Evolutionary conservation across 345 rosid genomes (phyloP).

Genomic region (Linum usitatissimum): DNA sequence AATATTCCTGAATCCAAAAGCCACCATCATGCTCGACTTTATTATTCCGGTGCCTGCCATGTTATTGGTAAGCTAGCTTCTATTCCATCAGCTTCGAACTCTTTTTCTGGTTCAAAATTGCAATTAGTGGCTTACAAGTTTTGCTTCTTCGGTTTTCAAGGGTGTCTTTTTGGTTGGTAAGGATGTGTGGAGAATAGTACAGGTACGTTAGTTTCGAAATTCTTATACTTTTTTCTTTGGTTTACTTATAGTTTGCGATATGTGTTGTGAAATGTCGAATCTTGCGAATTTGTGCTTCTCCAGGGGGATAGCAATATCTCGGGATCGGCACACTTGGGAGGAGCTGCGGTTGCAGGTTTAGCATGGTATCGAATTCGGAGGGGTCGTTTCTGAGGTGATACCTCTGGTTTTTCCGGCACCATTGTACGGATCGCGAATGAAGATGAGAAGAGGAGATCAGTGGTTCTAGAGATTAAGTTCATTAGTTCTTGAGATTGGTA

Average conservation of each 20-base stretch:
- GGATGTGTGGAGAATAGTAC: slow-evolving; percentile 50
- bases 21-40: slow-evolving; percentile 55
- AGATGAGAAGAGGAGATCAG: background rate
- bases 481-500: background rate
- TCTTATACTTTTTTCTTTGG: background rate
- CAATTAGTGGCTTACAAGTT: background rate
- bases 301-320: slow-evolving; percentile 76
- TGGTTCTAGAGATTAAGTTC: background rate
- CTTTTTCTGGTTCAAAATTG: slow-evolving; percentile 2
- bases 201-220: slow-evolving; percentile 31
- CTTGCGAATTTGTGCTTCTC: slow-evolving; percentile 7
- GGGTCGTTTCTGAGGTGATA: slow-evolving; percentile 38
- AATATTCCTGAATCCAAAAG: slow-evolving; percentile 70
- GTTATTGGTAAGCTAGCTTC: slow-evolving; percentile 51
- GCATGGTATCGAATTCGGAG: slow-evolving; percentile 58
- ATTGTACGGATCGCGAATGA: background rate
- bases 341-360: slow-evolving; percentile 82
- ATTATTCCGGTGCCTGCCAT: slow-evolving; percentile 82
- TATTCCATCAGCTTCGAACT: background rate
- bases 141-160: slow-evolving; percentile 18
- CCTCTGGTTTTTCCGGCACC: too few species aligned
- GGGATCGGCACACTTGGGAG: slow-evolving; percentile 87
- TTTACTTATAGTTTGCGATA: background rate
- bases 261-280: background rate
- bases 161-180: slow-evolving; percentile 69